Evolutionary conservation across 2,329 filamentous ascomycete genomes (phyloP).

Genomic region (Pseudogymnoascus verrucosus): DNA sequence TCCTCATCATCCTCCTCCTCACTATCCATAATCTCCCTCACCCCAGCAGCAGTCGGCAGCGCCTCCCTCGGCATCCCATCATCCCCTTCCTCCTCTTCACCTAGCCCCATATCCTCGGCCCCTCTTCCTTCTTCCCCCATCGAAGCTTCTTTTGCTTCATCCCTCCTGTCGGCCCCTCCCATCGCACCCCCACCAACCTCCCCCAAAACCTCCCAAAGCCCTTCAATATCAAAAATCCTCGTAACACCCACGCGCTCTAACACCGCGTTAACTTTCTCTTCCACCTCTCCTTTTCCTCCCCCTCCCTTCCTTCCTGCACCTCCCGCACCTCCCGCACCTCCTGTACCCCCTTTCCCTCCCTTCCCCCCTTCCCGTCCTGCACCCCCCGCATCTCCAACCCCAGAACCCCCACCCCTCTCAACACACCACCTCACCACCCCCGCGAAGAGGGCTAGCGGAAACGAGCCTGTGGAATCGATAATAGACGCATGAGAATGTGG

Average conservation of each 20-base stretch:
- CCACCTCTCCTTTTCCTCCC: conserved; percentile 5
- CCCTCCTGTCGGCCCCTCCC: too few relatives aligned
- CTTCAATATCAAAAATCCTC: conserved; percentile 51
- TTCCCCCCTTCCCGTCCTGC: too few relatives aligned
- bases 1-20: conserved; percentile 33
- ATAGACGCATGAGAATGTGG: conserved; percentile 18
- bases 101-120: neutral
- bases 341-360: too few relatives aligned
- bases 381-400: too few relatives aligned
- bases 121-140: neutral
- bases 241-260: conserved; percentile 46
- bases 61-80: neutral
- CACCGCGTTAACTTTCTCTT: conserved; percentile 11
- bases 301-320: too few relatives aligned
- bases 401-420: neutral
- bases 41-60: neutral
- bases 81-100: neutral
- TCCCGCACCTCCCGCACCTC: too few relatives aligned
- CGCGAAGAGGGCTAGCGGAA: conserved; percentile 14
- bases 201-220: conserved; percentile 47
- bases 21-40: conserved; percentile 32
- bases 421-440: neutral
- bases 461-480: conserved; percentile 26
- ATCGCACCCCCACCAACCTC: conserved; percentile 35
- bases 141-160: too few relatives aligned